phyloP scores from a whole-genome alignment of 1,284 basidiomycete genomes.

The Chalciporus sp. region DNA sequence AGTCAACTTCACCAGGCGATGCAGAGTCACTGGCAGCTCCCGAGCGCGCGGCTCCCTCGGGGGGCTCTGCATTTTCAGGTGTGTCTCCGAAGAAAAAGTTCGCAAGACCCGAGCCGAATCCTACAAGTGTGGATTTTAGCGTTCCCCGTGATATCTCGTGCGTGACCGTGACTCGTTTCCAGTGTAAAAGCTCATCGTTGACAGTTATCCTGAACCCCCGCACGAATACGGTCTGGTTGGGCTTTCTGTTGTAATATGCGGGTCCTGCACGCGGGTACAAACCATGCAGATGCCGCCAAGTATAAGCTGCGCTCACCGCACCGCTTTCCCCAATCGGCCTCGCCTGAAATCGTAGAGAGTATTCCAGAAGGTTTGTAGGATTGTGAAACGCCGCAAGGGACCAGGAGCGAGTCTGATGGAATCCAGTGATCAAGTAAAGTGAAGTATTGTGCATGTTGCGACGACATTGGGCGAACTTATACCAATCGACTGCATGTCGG shows the following conservation, averaged over 20 bases:
- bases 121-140: neutral
- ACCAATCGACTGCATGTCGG: conserved; percentile 11
- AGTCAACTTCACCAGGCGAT: neutral
- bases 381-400: conserved; percentile 9
- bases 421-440: conserved; percentile 17
- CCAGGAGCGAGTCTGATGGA: conserved; percentile 14
- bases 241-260: neutral
- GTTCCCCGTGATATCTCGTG: too few species aligned
- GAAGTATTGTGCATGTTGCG: conserved; percentile 11
- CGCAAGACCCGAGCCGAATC: neutral
- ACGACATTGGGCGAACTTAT: conserved; percentile 9
- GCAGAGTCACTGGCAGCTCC: neutral
- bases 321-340: too few species aligned
- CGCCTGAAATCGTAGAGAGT: too few species aligned
- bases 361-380: too few species aligned
- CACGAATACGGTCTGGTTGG: neutral
- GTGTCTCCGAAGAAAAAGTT: neutral
- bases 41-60: neutral
- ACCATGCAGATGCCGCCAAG: neutral
- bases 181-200: too few species aligned
- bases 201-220: neutral
- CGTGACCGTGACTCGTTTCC: too few species aligned
- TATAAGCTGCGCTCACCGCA: too few species aligned
- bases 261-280: neutral
- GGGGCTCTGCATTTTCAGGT: too few species aligned